A percentile compares a stretch with the other conserved stretches of the same genome.
These are phyloP conservation scores for Globisporangium abappressorium DNA, from an alignment of 352 stramenopile species.

Conservation along the genomic window DNA sequence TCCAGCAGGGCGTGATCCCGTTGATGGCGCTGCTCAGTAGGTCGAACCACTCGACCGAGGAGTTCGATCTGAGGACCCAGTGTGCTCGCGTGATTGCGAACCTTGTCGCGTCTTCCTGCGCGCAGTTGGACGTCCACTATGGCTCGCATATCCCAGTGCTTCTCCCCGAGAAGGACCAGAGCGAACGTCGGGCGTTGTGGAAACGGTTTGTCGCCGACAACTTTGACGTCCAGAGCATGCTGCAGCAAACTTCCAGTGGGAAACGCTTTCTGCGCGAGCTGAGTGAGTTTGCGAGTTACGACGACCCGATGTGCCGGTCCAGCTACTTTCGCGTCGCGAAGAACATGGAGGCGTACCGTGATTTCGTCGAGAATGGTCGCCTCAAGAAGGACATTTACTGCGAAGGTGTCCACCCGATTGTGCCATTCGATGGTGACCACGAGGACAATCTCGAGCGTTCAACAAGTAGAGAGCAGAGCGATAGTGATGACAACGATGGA, in stretches of 20 bases:
- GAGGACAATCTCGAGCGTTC: not conserved
- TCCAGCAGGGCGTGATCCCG: slow-evolving; percentile 59
- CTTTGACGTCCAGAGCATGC: slow-evolving; percentile 50
- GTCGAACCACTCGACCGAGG: slow-evolving; percentile 23
- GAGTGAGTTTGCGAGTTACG: slow-evolving; percentile 31
- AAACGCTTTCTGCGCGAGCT: slow-evolving; percentile 41
- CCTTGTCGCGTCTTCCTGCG: slow-evolving; percentile 51
- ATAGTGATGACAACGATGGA: not conserved
- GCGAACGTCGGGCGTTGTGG: slow-evolving; percentile 15
- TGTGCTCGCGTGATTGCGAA: slow-evolving; percentile 81
- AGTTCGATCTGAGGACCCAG: slow-evolving; percentile 45
- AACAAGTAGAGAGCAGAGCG: not conserved
- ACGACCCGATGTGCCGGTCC: slow-evolving; percentile 72
- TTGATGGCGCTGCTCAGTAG: slow-evolving; percentile 57
- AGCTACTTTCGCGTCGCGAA: slow-evolving; percentile 68
- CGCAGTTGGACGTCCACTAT: slow-evolving; percentile 26
- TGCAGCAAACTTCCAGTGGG: slow-evolving; percentile 43
- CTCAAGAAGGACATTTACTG: slow-evolving; percentile 53
- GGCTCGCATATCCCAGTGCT: slow-evolving; percentile 11
- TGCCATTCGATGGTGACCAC: slow-evolving; percentile 20
- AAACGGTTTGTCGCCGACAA: slow-evolving; percentile 37
- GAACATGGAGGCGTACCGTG: slow-evolving; percentile 62
- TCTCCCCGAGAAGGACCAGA: slow-evolving; percentile 1
- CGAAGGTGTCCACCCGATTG: slow-evolving; percentile 79
- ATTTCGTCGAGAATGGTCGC: slow-evolving; percentile 32